Evolutionary conservation across 345 rosid species (phyloP).

Genomic region (Populus alba): DNA sequence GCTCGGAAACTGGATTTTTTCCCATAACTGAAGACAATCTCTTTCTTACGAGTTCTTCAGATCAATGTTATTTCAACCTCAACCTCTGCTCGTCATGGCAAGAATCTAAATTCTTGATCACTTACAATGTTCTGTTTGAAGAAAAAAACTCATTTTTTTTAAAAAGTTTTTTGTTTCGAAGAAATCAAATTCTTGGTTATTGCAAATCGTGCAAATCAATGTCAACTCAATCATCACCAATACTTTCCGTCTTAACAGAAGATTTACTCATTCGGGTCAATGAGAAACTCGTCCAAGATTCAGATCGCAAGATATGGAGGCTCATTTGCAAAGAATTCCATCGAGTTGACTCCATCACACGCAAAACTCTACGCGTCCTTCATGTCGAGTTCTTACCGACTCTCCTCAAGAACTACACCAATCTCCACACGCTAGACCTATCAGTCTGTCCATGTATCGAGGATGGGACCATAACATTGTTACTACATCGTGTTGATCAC

Average conservation of each 20-base stretch:
- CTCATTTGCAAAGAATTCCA: conserved; percentile 68
- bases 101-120: background rate
- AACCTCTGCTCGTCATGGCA: background rate
- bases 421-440: conserved; percentile 61
- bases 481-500: conserved; percentile 24
- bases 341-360: conserved; percentile 58
- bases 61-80: background rate
- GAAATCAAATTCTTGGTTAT: background rate
- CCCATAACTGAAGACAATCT: too few species aligned
- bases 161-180: background rate
- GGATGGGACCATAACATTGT: conserved; percentile 48
- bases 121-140: background rate
- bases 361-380: conserved; percentile 56
- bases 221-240: conserved; percentile 30
- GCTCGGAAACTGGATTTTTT: background rate
- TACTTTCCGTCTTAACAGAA: conserved; percentile 53
- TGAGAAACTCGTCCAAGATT: conserved; percentile 36
- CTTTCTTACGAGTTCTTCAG: too few species aligned
- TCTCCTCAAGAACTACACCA: conserved; percentile 49
- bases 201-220: background rate
- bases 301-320: conserved; percentile 66
- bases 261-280: conserved; percentile 63
- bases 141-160: background rate
- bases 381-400: conserved; percentile 57
- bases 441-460: conserved; percentile 74